Evolutionary conservation across 1,284 basidiomycete genomes (phyloP), one percentile per base, ranked within the genome.

Genomic region (Lignosus rhinocerotis): DNA sequence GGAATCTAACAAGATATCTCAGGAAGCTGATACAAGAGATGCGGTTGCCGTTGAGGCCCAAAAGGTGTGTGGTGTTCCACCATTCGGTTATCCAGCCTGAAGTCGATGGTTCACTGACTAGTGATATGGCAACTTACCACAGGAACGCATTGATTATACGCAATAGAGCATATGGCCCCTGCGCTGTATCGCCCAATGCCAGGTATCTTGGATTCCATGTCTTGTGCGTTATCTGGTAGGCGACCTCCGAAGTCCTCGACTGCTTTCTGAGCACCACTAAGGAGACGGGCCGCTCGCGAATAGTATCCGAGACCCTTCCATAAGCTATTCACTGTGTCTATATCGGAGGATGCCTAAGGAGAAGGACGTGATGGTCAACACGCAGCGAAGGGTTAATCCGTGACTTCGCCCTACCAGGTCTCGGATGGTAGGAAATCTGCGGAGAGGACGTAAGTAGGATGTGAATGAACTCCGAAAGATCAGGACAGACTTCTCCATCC

Each of bases 231-330:
- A 51, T 84, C 78, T 0, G 96, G 96, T 9, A 99, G 80, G 52
- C 80, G 78, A 31, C 93, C 92, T 30, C 77, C 76, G 57, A 87
- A 82, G 36, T 91, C 79, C 11, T 78, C 72, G 36, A 93, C 84
- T 39, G 86, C 88, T 60, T 89, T 93, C 71, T 93, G 82, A 0
- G 94, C 92, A 6, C 89, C 92, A 4, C 75, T 80, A 6, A 93
- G 84, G 14, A 98, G 77, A 32, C 92, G 84, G 47, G 87, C 84
- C 11, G 94, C 95, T 47, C 94, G 84, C 19, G 90, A 91, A 72
- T 97, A 98, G 75, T 97, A 97, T 2, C 94, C 94, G 2, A 97
- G 79, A 2, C 94, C 91, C 72, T 88, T 93, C 95, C 95, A 97
- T 6, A 93, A 76, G 1, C 85, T 77, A 69, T 96, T 95, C 55